Conservation (phyloP, 1,139 yeast species). For the Taphrina pruni region DNA sequence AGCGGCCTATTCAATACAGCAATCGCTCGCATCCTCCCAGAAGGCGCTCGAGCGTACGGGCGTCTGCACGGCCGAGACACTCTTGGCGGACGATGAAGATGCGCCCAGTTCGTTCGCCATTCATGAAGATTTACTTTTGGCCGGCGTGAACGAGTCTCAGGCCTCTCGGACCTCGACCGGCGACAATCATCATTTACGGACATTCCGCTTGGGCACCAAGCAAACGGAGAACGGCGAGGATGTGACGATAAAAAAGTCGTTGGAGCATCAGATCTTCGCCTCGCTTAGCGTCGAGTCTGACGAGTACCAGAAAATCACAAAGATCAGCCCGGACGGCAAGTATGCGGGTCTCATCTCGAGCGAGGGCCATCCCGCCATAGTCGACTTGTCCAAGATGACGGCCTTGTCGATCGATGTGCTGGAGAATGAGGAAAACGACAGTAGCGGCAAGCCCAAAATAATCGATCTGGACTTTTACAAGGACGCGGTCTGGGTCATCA, state of each 20-base stretch:
- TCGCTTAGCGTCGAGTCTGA: conserved; percentile 21
- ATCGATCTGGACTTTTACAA: conserved; percentile 29
- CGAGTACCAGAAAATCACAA: conserved; percentile 35
- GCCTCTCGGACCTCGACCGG: conserved; percentile 14
- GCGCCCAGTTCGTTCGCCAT: conserved; percentile 35
- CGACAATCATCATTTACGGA: conserved; percentile 37
- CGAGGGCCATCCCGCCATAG: conserved; percentile 31
- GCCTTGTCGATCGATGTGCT: conserved; percentile 7
- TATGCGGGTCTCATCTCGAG: conserved; percentile 33
- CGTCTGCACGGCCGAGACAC: conserved; percentile 23
- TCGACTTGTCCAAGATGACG: conserved; percentile 14
- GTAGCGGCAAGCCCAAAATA: neutral
- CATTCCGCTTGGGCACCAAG: conserved; percentile 14
- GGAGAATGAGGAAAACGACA: neutral
- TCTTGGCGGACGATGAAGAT: conserved; percentile 35
- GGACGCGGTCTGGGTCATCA: conserved; percentile 21
- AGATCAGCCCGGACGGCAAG: conserved; percentile 26
- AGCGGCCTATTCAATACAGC: conserved; percentile 14
- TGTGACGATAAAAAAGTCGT: conserved; percentile 5
- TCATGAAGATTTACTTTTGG: conserved; percentile 28
- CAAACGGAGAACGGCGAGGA: conserved; percentile 12
- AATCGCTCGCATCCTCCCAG: conserved; percentile 2
- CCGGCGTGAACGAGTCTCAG: conserved; percentile 35
- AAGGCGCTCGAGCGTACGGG: conserved; percentile 19
- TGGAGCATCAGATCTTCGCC: conserved; percentile 26